phyloP scores from a whole-genome alignment of 2,329 filamentous ascomycete genomes.

The Claviceps purpurea region DNA sequence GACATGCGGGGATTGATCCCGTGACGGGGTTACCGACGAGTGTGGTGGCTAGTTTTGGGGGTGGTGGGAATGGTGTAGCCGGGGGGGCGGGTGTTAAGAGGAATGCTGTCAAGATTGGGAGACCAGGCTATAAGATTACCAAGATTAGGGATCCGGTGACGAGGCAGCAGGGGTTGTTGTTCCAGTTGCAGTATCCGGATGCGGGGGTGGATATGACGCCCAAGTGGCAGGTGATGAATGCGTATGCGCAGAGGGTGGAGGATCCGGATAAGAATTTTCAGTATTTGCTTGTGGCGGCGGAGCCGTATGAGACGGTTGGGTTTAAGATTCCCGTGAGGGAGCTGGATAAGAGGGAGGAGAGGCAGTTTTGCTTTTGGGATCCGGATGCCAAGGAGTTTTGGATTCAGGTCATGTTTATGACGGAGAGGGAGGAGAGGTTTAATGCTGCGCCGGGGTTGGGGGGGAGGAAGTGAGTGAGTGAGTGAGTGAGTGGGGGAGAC shows the following conservation, averaged over 20 bases:
- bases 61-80: background rate
- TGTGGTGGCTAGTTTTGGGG: slow-evolving; percentile 55
- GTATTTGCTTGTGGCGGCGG: slow-evolving; percentile 87
- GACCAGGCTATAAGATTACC: slow-evolving; percentile 94
- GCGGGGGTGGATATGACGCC: slow-evolving; percentile 64
- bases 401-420: slow-evolving; percentile 97
- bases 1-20: slow-evolving; percentile 43
- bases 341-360: slow-evolving; percentile 76
- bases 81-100: slow-evolving; percentile 46
- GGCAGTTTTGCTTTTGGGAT: slow-evolving; percentile 92
- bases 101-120: slow-evolving; percentile 87
- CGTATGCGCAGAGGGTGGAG: slow-evolving; percentile 90
- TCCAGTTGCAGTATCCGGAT: slow-evolving; percentile 92
- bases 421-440: slow-evolving; percentile 87
- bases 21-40: slow-evolving; percentile 59
- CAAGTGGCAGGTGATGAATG: slow-evolving; percentile 92
- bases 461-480: slow-evolving; percentile 25
- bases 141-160: slow-evolving; percentile 86
- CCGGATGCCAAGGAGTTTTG: slow-evolving; percentile 93
- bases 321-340: slow-evolving; percentile 94
- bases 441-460: slow-evolving; percentile 50
- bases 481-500: slow-evolving; percentile 13
- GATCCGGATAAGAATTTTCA: slow-evolving; percentile 90
- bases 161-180: slow-evolving; percentile 79
- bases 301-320: slow-evolving; percentile 93